Evolutionary conservation across 345 rosid species (phyloP).

Genomic region (Lepidium aucheri): DNA sequence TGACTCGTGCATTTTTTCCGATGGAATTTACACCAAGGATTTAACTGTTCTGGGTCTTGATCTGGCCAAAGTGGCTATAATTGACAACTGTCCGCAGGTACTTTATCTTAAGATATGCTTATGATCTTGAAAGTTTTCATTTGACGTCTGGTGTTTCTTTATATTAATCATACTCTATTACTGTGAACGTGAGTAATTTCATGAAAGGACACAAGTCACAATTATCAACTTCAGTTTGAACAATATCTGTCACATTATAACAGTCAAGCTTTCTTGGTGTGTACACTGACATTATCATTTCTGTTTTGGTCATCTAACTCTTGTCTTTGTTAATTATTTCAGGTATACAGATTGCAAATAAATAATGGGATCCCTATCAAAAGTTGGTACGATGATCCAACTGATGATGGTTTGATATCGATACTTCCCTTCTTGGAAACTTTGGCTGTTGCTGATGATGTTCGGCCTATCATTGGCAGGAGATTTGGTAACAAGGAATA

Average conservation of each 20-base stretch:
- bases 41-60: conserved; percentile 89
- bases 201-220: background rate
- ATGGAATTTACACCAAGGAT: conserved; percentile 91
- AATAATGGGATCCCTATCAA: conserved; percentile 93
- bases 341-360: conserved; percentile 92
- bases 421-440: conserved; percentile 92
- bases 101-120: conserved; percentile 7
- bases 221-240: background rate
- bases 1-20: conserved; percentile 76
- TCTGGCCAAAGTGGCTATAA: conserved; percentile 85
- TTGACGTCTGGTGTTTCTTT: background rate
- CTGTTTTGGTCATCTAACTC: background rate
- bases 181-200: background rate
- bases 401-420: conserved; percentile 69
- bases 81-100: conserved; percentile 99
- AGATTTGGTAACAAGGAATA: conserved; percentile 56
- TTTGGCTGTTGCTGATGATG: conserved; percentile 76
- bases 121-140: background rate
- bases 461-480: conserved; percentile 86
- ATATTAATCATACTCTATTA: background rate
- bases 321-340: conserved; percentile 27
- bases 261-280: background rate
- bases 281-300: background rate
- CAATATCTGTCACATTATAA: background rate
- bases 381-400: conserved; percentile 94